Evolutionary conservation across 805 yeast species (phyloP), one percentile per base, ranked within the genome.

Genomic region (Candida krabiensis): DNA sequence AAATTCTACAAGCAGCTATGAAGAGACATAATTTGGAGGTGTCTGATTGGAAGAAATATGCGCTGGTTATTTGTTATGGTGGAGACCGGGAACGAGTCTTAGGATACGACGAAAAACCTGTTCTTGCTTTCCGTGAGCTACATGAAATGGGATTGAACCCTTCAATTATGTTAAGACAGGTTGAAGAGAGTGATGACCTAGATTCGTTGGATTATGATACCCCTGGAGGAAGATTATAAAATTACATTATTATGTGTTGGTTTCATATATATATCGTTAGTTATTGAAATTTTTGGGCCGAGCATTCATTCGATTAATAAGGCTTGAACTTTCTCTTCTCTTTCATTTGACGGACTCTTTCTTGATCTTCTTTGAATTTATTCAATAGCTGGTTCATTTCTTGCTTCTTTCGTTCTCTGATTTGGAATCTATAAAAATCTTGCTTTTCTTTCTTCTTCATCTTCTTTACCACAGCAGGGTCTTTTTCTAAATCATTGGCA

Each of bases 341-440:
- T 60, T 76, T 86, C 82, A 93, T 80, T 44, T 73, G 64, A 50
- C 75, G 77, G 37, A 93, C 86, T 61, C 81, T 81, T 52, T 83
- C 91, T 67, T 93, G 97, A 63, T 93, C 99, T 44, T 80, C 80
- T 61, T 86, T 88, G 67, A 90, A 93, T 59, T 89, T 87, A 40
- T 64, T 70, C 57, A 93, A 70, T 56, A 93, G 69, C 38, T 86
- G 89, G 58, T 87, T 86, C 86, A 93, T 88, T 63, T 91, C 96
- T 46, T 75, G 78, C 70, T 93, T 93, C 75, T 90, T 91, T 56
- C 79, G 77, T 61, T 93, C 96, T 64, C 99, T 81, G 50, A 93
- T 77, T 69, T 93, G 99, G 78, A 90, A 93, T 54, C 96, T 75
- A 70, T 93, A 93, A 70, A 93, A 93, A 65, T 95, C 98, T 49